Evolutionary conservation across 257 asterid species (phyloP).

Genomic region (Solanum bulbocastanum): DNA sequence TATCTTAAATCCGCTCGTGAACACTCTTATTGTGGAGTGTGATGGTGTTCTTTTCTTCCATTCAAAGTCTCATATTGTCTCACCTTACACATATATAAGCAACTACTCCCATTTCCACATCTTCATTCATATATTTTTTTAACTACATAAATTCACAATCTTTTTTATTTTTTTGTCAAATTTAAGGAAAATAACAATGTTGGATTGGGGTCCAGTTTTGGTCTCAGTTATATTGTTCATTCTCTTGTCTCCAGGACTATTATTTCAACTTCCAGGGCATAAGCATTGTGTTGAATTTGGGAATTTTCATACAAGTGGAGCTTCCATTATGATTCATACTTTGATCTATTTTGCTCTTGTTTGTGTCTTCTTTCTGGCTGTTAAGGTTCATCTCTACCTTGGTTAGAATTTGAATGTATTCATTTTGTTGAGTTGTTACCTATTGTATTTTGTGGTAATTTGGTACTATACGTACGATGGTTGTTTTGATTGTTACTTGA

Average conservation of each 20-base stretch:
- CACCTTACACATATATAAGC: not conserved
- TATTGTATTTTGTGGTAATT: not conserved
- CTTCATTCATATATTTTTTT: not conserved
- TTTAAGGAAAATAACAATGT: slow-evolving; percentile 6
- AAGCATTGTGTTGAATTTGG: slow-evolving; percentile 38
- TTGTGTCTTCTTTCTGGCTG: slow-evolving; percentile 30
- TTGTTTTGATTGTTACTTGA: not conserved
- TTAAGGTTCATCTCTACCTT: slow-evolving; percentile 31
- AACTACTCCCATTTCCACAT: not conserved
- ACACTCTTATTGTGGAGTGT: not conserved
- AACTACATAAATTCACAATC: not conserved
- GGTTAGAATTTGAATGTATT: slow-evolving; percentile 1
- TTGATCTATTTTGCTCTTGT: slow-evolving; percentile 41
- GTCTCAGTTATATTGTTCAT: slow-evolving; percentile 39
- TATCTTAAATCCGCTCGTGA: not conserved
- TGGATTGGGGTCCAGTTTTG: slow-evolving; percentile 41
- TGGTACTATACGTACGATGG: not conserved
- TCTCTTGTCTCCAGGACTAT: slow-evolving; percentile 40
- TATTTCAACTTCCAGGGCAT: slow-evolving; percentile 45
- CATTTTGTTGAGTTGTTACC: not conserved
- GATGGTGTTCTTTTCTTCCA: slow-evolving; percentile 2
- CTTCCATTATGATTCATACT: slow-evolving; percentile 38
- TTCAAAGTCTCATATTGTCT: not conserved
- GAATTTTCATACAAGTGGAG: slow-evolving; percentile 40
- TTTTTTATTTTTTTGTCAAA: not conserved